Percentiles rank a stretch among this genome's conserved stretches.
Evolutionary conservation across 352 stramenopile species (phyloP).

Genomic region (Phytophthora fragariae): DNA sequence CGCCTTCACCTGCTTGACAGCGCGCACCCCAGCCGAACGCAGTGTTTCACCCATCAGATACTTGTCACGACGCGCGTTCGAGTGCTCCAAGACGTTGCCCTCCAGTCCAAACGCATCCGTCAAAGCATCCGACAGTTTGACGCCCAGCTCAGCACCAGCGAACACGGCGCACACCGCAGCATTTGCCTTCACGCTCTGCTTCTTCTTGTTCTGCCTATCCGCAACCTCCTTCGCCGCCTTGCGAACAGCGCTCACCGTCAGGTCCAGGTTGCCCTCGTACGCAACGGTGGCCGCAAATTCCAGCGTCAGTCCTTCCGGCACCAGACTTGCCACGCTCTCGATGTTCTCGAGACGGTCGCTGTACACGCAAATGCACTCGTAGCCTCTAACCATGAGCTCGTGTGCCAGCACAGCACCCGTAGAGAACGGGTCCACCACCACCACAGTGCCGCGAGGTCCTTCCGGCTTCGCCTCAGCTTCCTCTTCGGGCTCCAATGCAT

Average conservation of each 20-base stretch:
- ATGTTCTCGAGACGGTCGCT: conserved; percentile 87
- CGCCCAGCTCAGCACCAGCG: conserved; percentile 93
- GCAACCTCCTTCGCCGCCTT: conserved; percentile 61
- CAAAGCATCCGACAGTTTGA: conserved; percentile 92
- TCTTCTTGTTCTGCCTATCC: conserved; percentile 39
- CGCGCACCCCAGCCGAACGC: conserved; percentile 78
- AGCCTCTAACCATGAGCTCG: conserved; percentile 89
- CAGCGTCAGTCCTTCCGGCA: conserved; percentile 79
- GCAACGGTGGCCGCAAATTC: conserved; percentile 82
- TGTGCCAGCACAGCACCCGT: conserved; percentile 95
- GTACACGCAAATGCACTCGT: conserved; percentile 91
- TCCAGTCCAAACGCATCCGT: conserved; percentile 85
- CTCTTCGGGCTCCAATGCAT: conserved; percentile 47
- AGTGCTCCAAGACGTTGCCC: conserved; percentile 85
- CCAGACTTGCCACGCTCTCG: conserved; percentile 77
- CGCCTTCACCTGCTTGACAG: conserved; percentile 91
- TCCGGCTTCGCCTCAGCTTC: conserved; percentile 19
- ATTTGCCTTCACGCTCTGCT: conserved; percentile 39
- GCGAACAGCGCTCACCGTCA: conserved; percentile 49
- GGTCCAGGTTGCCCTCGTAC: conserved; percentile 60
- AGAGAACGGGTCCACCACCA: conserved; percentile 97
- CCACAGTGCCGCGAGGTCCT: conserved; percentile 71
- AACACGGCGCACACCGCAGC: conserved; percentile 83
- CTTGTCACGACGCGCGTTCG: conserved; percentile 77
- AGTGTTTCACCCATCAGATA: conserved; percentile 92